Percentiles rank a stretch among this genome's conserved stretches.
phyloP scores from a whole-genome alignment of 495 filamentous ascomycete species.

The Penicillium coffeae region DNA sequence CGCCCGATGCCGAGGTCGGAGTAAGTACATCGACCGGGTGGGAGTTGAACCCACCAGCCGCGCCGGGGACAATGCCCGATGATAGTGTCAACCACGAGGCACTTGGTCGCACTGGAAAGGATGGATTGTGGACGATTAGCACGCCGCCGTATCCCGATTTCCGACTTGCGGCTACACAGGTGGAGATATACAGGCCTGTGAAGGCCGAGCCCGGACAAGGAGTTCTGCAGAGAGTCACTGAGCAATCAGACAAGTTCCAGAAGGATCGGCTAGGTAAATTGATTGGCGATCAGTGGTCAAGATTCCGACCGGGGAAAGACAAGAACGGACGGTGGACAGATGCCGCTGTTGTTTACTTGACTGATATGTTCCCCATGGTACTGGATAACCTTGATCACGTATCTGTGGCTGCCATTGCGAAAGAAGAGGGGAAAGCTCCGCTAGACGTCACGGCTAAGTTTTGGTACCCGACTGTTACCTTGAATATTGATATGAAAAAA shows the following conservation, averaged over 20 bases:
- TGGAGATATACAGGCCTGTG: conserved; percentile 54
- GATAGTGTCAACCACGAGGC: conserved; percentile 22
- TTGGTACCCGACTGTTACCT: conserved; percentile 78
- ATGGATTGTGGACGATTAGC: conserved; percentile 28
- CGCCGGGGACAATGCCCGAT: conserved; percentile 25
- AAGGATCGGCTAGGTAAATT: conserved; percentile 31
- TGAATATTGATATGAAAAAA: conserved; percentile 67
- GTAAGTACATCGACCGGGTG: conserved; percentile 53
- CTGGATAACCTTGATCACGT: conserved; percentile 43
- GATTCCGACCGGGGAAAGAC: conserved; percentile 37
- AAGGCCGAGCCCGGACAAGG: conserved; percentile 1
- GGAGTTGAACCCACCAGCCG: conserved; percentile 42
- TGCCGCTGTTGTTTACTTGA: conserved; percentile 53
- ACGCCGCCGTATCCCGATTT: conserved; percentile 43
- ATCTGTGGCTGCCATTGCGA: conserved; percentile 20
- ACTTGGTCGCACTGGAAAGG: conserved; percentile 36
- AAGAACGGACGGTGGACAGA: conserved; percentile 51
- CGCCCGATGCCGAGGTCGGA: conserved; percentile 56
- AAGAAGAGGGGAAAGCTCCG: conserved; percentile 12
- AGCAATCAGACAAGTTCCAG: neutral
- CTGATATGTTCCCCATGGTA: conserved; percentile 62
- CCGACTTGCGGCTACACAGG: conserved; percentile 51
- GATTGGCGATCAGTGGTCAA: conserved; percentile 65
- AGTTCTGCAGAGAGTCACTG: neutral
- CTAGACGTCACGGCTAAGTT: conserved; percentile 30